Conservation (phyloP, 345 rosid genomes). For the Eutrema yunnanense region DNA sequence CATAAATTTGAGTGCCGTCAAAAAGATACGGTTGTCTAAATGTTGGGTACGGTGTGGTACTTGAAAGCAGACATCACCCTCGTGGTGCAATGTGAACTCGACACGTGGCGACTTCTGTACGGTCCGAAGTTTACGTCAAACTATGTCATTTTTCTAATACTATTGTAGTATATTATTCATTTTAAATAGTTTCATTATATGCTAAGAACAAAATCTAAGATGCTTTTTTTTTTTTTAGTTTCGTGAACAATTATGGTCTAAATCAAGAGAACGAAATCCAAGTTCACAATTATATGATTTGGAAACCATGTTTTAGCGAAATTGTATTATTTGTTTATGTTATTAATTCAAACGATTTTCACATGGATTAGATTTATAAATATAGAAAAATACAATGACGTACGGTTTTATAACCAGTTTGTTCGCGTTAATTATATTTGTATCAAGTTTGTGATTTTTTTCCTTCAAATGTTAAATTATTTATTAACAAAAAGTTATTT, state of each 20-base stretch:
- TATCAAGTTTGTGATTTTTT: not conserved
- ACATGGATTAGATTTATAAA: not conserved
- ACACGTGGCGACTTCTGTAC: slow-evolving; percentile 29
- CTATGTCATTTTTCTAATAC: slow-evolving; percentile 7
- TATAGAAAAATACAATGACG: not conserved
- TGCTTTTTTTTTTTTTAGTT: slow-evolving; percentile 10
- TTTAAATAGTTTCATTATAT: slow-evolving; percentile 11
- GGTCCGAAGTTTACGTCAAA: slow-evolving; percentile 21
- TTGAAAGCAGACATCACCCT: slow-evolving; percentile 15
- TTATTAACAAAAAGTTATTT: too few species aligned
- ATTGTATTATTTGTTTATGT: not conserved
- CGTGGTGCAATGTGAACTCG: slow-evolving; percentile 15
- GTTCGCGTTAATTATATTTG: not conserved
- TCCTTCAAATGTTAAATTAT: too few species aligned
- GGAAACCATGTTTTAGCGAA: not conserved
- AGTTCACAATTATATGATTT: slow-evolving; percentile 18
- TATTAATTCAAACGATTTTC: not conserved
- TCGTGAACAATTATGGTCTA: slow-evolving; percentile 9
- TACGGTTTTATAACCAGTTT: not conserved
- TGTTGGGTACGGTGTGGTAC: slow-evolving; percentile 34
- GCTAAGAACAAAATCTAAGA: slow-evolving; percentile 25
- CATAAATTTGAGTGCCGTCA: slow-evolving; percentile 16
- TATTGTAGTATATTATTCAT: not conserved
- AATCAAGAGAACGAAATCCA: slow-evolving; percentile 27
- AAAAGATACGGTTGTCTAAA: slow-evolving; percentile 32